Base-by-base conservation (phyloP, 768 basidiomycete genomes). In the Lentinus brumalis region DNA sequence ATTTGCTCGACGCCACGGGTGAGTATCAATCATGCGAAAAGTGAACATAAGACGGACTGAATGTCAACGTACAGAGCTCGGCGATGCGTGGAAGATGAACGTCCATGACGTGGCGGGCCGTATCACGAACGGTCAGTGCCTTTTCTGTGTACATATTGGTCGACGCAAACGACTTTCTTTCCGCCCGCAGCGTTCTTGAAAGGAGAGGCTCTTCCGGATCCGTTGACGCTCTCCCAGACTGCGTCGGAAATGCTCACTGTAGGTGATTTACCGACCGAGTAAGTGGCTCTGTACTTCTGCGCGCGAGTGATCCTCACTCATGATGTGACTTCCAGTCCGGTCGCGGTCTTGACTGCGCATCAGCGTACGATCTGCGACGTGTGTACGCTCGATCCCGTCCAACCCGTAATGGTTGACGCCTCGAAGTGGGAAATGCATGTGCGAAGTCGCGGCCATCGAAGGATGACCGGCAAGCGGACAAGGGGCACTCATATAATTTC, bases 1-100 rank as follows among this genome's bases (percentile, higher is more conserved):
- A 89, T 71, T 71, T 92, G 35, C 76, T 90, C 31, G 86, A 93
- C 69, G 90, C 92, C 4, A 86, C 86, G 52, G 79, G 90, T 86
- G 60, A 66, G 78, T 68, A 12, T 30, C 5, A 12, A 15, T 16
- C 18, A n/a, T 12, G 32, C 9, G 10, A 26, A 18, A 11, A 29
- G 21, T 26, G 12, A 15, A 9, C 3, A 21, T 29, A 8, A 50
- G 56, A 12, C 16, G 53, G 55, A 15, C 61, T 47, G 57, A 15
- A 38, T 50, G 21, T 49, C 29, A 8, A 26, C 41, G 56, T 7
- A 14, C 42, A 87, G 85, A 78, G 50, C 67, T 84, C 3, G 84
- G 80, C 2, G 78, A 86, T 6, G 68, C 75, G 12, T 94, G 92
- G 92, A 64, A 70, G n/a, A 68, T 65, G 0, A 77, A 83, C 53